Evolutionary conservation across 805 yeast genomes (phyloP), one percentile per base, ranked within the genome.

Genomic region (Lachancea dasiensis): DNA sequence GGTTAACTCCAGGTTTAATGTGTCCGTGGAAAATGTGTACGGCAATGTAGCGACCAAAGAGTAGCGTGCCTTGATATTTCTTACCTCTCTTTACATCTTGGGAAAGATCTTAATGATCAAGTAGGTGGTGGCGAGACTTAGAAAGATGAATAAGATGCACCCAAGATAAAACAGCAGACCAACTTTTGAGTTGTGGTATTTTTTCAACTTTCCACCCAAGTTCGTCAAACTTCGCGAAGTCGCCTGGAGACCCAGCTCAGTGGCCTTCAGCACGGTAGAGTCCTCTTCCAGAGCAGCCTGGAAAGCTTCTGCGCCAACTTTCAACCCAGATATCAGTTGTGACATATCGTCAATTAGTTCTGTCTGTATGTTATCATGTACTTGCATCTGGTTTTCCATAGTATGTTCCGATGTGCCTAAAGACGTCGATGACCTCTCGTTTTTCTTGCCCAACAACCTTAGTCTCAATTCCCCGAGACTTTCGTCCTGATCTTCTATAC

Each of bases 301-400:
- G 41, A 67, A 67, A 3, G 66, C 68, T 26, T 58, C 50, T 0
- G 71, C 69, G 29, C 68, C 69, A 19, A 59, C 60, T 44, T 54
- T 65, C 25, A 67, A 47, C 13, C 62, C 60, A 6, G 53, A 49
- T 1, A 65, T 59, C n/a, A 65, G 52, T 27, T 58, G 62, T 1
- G 59, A 50, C 67, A 67, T 65, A 40, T 64, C 67, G 19, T 60
- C 52, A 2, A 67, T 43, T 11, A 67, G 46, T 24, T 61, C 60
- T 34, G 58, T 60, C 44, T 67, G 72, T 21, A 58, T 40, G 18
- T 56, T 51, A 39, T 66, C 68, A 37, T 66, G 66, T 13, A 53
- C 52, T 30, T 56, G 52, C 21, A 66, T 45, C 41, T 64, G 62
- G 23, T 58, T 61, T 25, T 65, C 70, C 19, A 60, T 48, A 2